A percentile compares a stretch with the other conserved stretches of the same genome.
Conservation (phyloP, 2,329 filamentous ascomycete species). For the Trichoderma sp. region DNA sequence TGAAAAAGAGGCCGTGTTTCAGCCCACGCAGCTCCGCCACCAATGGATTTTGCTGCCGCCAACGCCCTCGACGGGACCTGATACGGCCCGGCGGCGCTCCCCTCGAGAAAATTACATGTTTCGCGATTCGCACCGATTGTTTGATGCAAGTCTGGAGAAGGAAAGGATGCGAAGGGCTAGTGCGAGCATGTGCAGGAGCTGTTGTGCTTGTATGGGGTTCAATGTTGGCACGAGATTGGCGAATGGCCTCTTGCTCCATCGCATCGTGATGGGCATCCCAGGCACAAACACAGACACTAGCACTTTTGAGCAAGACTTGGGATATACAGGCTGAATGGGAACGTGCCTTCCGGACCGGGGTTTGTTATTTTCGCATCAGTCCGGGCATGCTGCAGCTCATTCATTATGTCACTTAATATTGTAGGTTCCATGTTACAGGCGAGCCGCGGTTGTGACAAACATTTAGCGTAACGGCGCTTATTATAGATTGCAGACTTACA, state of each 20-base stretch:
- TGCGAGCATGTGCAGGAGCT: neutral
- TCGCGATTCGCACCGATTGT: slow-evolving; percentile 13
- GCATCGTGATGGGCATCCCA: neutral
- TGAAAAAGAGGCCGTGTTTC: slow-evolving; percentile 1
- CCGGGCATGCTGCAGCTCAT: neutral
- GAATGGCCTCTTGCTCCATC: neutral
- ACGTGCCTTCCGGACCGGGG: neutral
- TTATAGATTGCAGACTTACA: neutral
- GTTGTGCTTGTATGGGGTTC: neutral
- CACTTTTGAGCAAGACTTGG: neutral
- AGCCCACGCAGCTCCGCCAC: slow-evolving; percentile 9
- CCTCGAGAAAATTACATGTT: slow-evolving; percentile 5
- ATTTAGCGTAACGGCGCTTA: neutral
- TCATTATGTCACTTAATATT: neutral
- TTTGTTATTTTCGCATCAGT: neutral
- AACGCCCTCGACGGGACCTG: neutral
- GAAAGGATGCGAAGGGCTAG: neutral
- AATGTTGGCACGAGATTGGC: neutral
- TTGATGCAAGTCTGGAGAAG: neutral
- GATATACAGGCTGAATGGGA: neutral
- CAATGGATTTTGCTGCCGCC: neutral
- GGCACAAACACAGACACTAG: neutral
- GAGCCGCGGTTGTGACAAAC: neutral
- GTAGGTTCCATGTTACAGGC: neutral
- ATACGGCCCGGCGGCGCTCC: slow-evolving; percentile 8